These are phyloP conservation scores for Hypholoma sublateritium DNA, from an alignment of 768 basidiomycete species.

Conservation along the genomic window DNA sequence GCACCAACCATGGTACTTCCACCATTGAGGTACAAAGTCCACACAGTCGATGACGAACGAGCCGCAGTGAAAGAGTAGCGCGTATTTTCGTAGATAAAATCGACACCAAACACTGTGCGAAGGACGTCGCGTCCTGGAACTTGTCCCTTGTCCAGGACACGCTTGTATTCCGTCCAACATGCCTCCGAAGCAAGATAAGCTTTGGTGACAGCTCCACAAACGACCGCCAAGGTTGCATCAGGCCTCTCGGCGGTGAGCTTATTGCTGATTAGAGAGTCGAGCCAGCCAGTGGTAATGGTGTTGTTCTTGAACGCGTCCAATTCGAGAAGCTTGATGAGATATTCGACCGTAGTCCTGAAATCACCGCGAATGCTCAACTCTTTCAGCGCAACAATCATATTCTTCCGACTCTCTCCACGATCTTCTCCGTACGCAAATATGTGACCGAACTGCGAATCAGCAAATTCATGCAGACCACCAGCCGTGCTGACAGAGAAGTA, in stretches of 20 bases:
- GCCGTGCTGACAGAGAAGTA: constrained; percentile 97
- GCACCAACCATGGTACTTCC: constrained; percentile 91
- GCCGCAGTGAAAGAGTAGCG: constrained; percentile 96
- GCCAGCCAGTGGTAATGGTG: constrained; percentile 97
- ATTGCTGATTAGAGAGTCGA: constrained; percentile 95
- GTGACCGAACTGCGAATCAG: constrained; percentile 99
- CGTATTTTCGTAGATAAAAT: constrained; percentile 96
- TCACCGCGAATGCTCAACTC: constrained; percentile 98
- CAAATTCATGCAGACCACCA: constrained; percentile 97
- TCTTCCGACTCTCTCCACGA: constrained; percentile 92
- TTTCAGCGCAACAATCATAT: constrained; percentile 99
- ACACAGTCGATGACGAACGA: constrained; percentile 82
- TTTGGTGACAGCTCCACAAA: constrained; percentile 95
- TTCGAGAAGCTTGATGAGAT: constrained; percentile 96
- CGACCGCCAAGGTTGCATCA: constrained; percentile 87
- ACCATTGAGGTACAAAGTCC: constrained; percentile 97
- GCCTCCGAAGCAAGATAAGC: constrained; percentile 88
- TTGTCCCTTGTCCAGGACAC: constrained; percentile 96
- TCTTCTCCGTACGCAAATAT: constrained; percentile 99
- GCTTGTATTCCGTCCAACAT: constrained; percentile 91
- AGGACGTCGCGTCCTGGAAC: constrained; percentile 92
- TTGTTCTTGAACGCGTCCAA: constrained; percentile 96
- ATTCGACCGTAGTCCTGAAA: constrained; percentile 98
- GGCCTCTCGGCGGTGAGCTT: constrained; percentile 97
- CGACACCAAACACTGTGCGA: constrained; percentile 94